Evolutionary conservation across 169 alveolate species (phyloP).

Genomic region (Plasmodium coatneyi): DNA sequence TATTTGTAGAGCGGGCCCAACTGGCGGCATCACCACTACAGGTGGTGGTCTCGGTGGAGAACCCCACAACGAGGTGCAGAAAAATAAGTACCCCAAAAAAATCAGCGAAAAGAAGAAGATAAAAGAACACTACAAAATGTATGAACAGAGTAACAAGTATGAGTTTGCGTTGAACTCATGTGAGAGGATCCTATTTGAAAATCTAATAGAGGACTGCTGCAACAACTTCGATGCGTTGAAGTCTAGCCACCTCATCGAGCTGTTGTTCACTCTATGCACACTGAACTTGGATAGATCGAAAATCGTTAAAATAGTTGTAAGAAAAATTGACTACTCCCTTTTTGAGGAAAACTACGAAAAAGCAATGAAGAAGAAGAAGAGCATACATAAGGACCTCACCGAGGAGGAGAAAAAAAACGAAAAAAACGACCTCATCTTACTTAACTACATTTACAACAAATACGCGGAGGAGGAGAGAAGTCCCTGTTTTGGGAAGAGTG

Average conservation of each 20-base stretch:
- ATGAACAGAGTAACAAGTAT: conserved; percentile 19
- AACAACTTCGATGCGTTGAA: conserved; percentile 32
- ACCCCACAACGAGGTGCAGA: background rate
- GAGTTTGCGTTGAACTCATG: conserved; percentile 22
- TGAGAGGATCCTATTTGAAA: conserved; percentile 49
- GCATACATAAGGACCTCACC: background rate
- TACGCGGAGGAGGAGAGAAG: background rate
- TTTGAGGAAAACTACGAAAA: conserved; percentile 25
- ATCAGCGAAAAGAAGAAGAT: conserved; percentile 21
- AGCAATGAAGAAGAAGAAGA: conserved; percentile 1
- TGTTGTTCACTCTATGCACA: conserved; percentile 36
- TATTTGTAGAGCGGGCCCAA: background rate
- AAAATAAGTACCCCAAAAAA: conserved; percentile 20
- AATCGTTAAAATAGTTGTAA: conserved; percentile 25
- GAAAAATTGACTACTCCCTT: background rate
- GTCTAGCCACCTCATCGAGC: conserved; percentile 12
- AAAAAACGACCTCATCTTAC: conserved; percentile 31
- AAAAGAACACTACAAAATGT: conserved; percentile 41
- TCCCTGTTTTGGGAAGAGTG: background rate
- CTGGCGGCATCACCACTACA: too few species aligned
- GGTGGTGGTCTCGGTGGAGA: background rate
- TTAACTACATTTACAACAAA: conserved; percentile 47
- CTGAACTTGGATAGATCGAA: conserved; percentile 36
- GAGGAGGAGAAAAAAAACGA: conserved; percentile 8
- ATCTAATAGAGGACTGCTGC: conserved; percentile 68